phyloP scores from a whole-genome alignment of 1,284 basidiomycete genomes.

The Anthracocystis setariae region DNA sequence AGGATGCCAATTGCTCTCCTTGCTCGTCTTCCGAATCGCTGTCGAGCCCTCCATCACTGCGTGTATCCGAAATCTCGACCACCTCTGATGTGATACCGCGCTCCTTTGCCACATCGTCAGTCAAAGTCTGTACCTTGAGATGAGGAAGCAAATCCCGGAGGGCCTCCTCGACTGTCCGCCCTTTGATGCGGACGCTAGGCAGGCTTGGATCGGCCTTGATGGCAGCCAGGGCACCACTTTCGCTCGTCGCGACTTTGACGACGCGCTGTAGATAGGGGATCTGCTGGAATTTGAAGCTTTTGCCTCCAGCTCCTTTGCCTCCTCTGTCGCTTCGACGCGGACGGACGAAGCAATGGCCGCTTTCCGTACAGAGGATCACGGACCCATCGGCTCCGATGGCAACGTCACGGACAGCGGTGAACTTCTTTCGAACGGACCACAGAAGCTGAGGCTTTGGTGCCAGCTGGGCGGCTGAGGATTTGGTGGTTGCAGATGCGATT shows the following conservation, averaged over 20 bases:
- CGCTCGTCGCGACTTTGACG: slow-evolving; percentile 84
- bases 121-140: slow-evolving; percentile 50
- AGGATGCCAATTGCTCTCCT: neutral
- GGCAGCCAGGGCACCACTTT: slow-evolving; percentile 87
- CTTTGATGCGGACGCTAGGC: slow-evolving; percentile 73
- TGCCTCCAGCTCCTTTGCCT: slow-evolving; percentile 40
- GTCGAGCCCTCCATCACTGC: slow-evolving; percentile 66
- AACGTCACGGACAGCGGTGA: slow-evolving; percentile 83
- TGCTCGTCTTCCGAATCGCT: slow-evolving; percentile 63
- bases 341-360: slow-evolving; percentile 87
- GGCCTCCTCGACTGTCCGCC: slow-evolving; percentile 77
- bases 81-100: slow-evolving; percentile 52
- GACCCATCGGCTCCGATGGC: slow-evolving; percentile 88
- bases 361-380: slow-evolving; percentile 90
- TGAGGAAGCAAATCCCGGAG: slow-evolving; percentile 69
- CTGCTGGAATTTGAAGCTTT: slow-evolving; percentile 75
- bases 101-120: slow-evolving; percentile 31
- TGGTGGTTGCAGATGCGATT: slow-evolving; percentile 7
- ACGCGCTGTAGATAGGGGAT: slow-evolving; percentile 86
- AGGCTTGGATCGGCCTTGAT: slow-evolving; percentile 80
- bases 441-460: slow-evolving; percentile 81
- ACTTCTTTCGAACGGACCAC: slow-evolving; percentile 87
- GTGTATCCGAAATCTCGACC: slow-evolving; percentile 38
- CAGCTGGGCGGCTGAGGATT: slow-evolving; percentile 28
- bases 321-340: slow-evolving; percentile 41